These are phyloP conservation scores for Chlamydomonas reinhardtii DNA, from an alignment of 163 green algal genomes.

Conservation along the genomic window DNA sequence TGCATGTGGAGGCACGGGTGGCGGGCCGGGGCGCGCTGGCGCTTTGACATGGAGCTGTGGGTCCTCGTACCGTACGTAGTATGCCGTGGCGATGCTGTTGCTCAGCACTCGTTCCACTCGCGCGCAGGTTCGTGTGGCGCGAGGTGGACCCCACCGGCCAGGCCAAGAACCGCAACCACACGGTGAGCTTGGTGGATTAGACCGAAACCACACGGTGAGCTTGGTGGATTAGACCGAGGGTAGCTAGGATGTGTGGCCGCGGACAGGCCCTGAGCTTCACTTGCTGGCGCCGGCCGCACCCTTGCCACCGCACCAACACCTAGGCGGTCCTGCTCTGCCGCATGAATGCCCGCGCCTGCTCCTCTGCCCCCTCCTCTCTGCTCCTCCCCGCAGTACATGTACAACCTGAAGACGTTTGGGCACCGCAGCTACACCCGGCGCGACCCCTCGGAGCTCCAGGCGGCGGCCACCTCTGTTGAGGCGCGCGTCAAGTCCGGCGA, in stretches of 20 bases:
- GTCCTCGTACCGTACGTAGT: too few relatives aligned
- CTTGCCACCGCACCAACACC: too few relatives aligned
- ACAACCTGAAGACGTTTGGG: constrained; percentile 65
- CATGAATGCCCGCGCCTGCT: background rate
- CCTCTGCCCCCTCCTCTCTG: background rate
- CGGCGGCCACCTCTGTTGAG: constrained; percentile 39
- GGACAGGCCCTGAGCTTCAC: too few relatives aligned
- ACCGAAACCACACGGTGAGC: constrained; percentile 47
- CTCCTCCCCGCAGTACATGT: constrained; percentile 55
- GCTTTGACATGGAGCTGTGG: too few relatives aligned
- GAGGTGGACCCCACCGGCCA: constrained; percentile 43
- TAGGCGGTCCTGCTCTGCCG: too few relatives aligned
- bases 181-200: background rate
- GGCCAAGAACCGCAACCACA: constrained; percentile 47
- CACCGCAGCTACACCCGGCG: constrained; percentile 55
- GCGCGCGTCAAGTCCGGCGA: constrained; percentile 41
- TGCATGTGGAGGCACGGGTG: too few relatives aligned
- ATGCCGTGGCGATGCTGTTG: background rate
- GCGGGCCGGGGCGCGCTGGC: too few relatives aligned
- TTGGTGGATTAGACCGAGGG: background rate
- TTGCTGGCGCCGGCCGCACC: too few relatives aligned
- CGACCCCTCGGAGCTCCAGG: constrained; percentile 29
- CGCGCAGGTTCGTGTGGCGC: constrained; percentile 45
- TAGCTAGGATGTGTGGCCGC: too few relatives aligned
- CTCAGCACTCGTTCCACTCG: too few relatives aligned